Evolutionary conservation across 768 basidiomycete genomes (phyloP).

Genomic region (Auricularia sp.): DNA sequence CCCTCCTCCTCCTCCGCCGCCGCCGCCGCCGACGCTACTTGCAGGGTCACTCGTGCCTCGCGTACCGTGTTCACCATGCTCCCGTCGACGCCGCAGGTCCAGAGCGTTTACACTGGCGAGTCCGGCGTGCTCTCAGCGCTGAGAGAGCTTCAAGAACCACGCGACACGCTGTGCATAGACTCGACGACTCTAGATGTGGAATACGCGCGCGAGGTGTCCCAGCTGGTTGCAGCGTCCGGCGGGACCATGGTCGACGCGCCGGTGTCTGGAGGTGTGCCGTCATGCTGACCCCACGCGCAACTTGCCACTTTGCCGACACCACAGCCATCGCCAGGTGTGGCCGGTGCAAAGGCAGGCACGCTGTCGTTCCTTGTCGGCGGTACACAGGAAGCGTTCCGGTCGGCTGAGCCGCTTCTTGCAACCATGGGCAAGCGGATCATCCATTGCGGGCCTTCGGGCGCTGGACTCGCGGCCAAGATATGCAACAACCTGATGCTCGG

Average conservation of each 20-base stretch:
- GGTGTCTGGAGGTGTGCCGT: conserved; percentile 72
- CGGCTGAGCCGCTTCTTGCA: conserved; percentile 48
- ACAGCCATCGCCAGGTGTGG: conserved; percentile 42
- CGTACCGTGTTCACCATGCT: conserved; percentile 79
- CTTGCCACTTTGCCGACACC: conserved; percentile 5
- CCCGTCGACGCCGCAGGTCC: conserved; percentile 83
- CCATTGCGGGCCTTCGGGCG: conserved; percentile 72
- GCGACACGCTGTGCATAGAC: conserved; percentile 66
- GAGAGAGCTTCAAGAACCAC: conserved; percentile 26
- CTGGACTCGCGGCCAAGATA: conserved; percentile 81
- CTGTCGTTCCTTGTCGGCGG: conserved; percentile 91
- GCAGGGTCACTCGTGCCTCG: conserved; percentile 54
- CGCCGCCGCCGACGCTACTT: neutral
- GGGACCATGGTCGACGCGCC: conserved; percentile 86
- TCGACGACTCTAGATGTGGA: conserved; percentile 83
- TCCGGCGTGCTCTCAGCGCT: conserved; percentile 60
- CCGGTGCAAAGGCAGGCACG: conserved; percentile 79
- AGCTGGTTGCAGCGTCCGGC: conserved; percentile 39
- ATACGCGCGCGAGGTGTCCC: conserved; percentile 57
- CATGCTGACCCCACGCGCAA: conserved; percentile 2
- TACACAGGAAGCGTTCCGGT: conserved; percentile 42
- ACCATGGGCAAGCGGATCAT: conserved; percentile 77
- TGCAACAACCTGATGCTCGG: conserved; percentile 79
- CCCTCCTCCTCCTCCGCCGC: neutral
- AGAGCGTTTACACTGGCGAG: conserved; percentile 53